phyloP scores from a whole-genome alignment of 2,329 filamentous ascomycete genomes.

The Talaromyces sp. region DNA sequence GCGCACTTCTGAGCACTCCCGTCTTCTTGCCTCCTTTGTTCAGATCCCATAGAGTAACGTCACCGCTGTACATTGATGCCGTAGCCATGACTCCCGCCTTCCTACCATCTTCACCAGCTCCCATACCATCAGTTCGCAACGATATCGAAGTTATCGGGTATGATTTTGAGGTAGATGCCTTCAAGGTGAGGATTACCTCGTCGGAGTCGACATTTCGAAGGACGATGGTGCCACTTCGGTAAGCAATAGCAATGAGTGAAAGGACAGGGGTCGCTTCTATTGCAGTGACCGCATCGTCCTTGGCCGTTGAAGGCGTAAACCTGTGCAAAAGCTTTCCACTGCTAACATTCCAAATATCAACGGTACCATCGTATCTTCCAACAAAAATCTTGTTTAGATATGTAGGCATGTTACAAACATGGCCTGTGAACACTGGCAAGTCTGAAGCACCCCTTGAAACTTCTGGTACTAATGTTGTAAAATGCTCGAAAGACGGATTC shows the following conservation, averaged over 20 bases:
- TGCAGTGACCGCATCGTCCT: constrained; percentile 78
- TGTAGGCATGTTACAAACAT: constrained; percentile 84
- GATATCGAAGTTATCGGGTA: constrained; percentile 72
- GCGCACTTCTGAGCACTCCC: constrained; percentile 81
- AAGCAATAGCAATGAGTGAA: constrained; percentile 82
- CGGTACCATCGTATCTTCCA: constrained; percentile 78
- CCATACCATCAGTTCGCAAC: constrained; percentile 84
- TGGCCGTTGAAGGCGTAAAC: constrained; percentile 69
- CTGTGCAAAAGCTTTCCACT: constrained; percentile 89
- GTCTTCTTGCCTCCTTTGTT: constrained; percentile 83
- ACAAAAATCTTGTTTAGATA: constrained; percentile 95
- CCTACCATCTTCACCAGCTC: constrained; percentile 81
- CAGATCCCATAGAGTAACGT: constrained; percentile 94
- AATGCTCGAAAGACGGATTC: constrained; percentile 75
- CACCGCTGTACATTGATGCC: constrained; percentile 71
- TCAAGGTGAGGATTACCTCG: constrained; percentile 65
- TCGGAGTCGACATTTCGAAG: constrained; percentile 81
- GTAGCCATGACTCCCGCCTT: constrained; percentile 93
- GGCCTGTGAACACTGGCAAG: constrained; percentile 68
- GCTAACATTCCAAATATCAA: constrained; percentile 97
- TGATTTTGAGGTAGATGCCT: constrained; percentile 61
- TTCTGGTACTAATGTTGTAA: constrained; percentile 70
- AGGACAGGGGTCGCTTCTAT: constrained; percentile 80
- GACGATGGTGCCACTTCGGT: constrained; percentile 71
- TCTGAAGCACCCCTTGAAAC: constrained; percentile 45